These are phyloP conservation scores for Xylariaceae sp. DNA, from an alignment of 2,329 filamentous ascomycete genomes.

Conservation along the genomic window DNA sequence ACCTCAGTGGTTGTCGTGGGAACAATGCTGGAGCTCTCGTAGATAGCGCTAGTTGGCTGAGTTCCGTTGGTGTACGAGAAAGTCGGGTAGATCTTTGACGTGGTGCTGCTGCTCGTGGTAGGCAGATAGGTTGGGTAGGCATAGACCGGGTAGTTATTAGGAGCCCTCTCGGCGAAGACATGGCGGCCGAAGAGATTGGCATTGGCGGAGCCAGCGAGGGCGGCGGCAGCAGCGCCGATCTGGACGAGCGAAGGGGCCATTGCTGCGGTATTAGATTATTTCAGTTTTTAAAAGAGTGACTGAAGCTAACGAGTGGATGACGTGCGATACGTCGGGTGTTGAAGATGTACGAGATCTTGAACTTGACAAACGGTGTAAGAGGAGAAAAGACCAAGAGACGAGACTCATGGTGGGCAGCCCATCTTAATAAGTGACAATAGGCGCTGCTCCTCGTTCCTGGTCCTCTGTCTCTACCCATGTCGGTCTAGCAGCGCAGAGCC, in stretches of 20 bases:
- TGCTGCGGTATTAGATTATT: conserved; percentile 25
- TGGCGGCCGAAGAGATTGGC: conserved; percentile 4
- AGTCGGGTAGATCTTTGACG: conserved; percentile 3
- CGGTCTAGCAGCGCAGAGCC: too few species aligned
- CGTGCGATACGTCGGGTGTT: conserved; percentile 44
- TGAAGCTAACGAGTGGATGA: conserved; percentile 39
- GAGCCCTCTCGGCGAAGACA: neutral
- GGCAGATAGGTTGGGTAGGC: conserved; percentile 9
- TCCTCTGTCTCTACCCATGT: too few species aligned
- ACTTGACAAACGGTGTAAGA: conserved; percentile 24
- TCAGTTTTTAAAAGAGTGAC: conserved; percentile 26
- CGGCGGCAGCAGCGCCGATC: conserved; percentile 33
- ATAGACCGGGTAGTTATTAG: conserved; percentile 12
- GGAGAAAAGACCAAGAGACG: conserved; percentile 5
- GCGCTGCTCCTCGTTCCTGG: too few species aligned
- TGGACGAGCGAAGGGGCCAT: conserved; percentile 43
- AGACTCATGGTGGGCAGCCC: conserved; percentile 2
- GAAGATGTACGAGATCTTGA: conserved; percentile 31
- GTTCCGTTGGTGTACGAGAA: neutral
- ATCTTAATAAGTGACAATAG: conserved; percentile 11
- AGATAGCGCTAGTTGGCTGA: neutral
- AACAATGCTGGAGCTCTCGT: neutral
- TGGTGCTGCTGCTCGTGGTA: conserved; percentile 4
- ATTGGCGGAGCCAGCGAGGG: conserved; percentile 17
- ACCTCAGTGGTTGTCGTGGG: neutral